Base-by-base conservation (phyloP, 176 grass and related monocot species). In the Oryza rufipogon region DNA sequence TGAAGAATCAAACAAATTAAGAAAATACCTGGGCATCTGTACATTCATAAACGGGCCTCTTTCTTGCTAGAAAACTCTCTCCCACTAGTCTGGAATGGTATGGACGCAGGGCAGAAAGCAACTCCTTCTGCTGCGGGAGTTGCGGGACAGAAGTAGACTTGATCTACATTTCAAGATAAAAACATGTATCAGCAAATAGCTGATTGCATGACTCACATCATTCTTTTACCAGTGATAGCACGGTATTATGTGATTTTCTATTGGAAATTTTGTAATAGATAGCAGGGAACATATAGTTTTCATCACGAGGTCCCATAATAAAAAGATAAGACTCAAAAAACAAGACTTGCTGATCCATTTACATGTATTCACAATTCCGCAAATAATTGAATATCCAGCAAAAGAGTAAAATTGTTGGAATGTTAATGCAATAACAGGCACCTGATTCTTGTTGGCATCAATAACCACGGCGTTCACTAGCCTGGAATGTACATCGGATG, bases 11-110 rank as follows among this genome's bases (percentile, higher is more conserved):
- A 44, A 63, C 8, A 76, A 77, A 46, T 68, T n/a, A 33, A 83
- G 23, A 42, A 34, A 80, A 38, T 83, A 94, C 97, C 93, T 99
- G 97, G 12, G 87, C 84, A 74, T 99, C 93, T 48, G 97, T 94
- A 75, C 97, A 99, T 89, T 96, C 97, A 20, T 99, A 99, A 75
- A 96, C 88, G 0, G 93, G 91, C 6, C 93, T 92, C 67, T 88
- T 99, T 81, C 88, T 94, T 84, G 97, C 97, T 38, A 99, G 91
- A 81, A 84, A 99, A 89, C 97, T 99, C 89, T 99, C 97, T 22
- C 97, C 97, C 38, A 99, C 97, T 70, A 99, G 97, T 84, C 74
- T 99, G 51, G 97, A 92, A 87, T 99, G 93, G 78, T 96, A 99
- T 0, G 93, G 93, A 14, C 97, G 88, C 63, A 99, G 75, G 34